Evolutionary conservation across 371 early-diverging fungal species (phyloP), one percentile per base, ranked within the genome.

Genomic region (Mucor indicus): DNA sequence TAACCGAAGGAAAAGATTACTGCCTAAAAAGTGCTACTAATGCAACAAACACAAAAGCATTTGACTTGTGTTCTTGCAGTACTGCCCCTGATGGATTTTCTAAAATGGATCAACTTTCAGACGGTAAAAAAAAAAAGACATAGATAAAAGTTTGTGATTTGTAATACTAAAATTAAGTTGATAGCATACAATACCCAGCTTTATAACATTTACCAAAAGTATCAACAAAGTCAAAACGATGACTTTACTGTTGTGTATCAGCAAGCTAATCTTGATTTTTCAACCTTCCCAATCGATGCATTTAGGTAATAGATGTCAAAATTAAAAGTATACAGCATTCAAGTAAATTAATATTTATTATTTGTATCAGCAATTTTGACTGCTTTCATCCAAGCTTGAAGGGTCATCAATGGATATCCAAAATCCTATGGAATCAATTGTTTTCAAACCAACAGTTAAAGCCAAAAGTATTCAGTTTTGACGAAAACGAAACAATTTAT

Each of bases 341-440:
- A n/a, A n/a, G n/a, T n/a, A n/a, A 16, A 31, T 30, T 24, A 0
- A 0, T 3, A 25, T 31, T 8, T 21, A 19, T 27, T 27, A 21
- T n/a, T 12, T 32, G 21, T 8, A 4, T 43, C 9, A 58, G 59
- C 38, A 52, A 53, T 10, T 21, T 58, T 29, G 59, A 58, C 21
- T 58, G 59, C 4, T 58, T 58, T 22, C 59, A 58, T 30, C 53
- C 59, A 21, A 47, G 44, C 4, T 20, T 48, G 2, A 36, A 42
- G 16, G 58, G 58, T 0, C 58, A 58, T 35, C 38, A 44, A 36
- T 58, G 58, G 58, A 37, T 58, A n/a, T 38, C 58, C 2, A 58
- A 58, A 39, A 39, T 24, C n/a, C 2, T 49, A 4, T 49, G 49
- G 49, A 49, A 49, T 32, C 40, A 40, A 23, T 12, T 40, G 19